Evolutionary conservation across 2,329 filamentous ascomycete species (phyloP), one percentile per base, ranked within the genome.

Genomic region (Scleromitrula shiraiana): DNA sequence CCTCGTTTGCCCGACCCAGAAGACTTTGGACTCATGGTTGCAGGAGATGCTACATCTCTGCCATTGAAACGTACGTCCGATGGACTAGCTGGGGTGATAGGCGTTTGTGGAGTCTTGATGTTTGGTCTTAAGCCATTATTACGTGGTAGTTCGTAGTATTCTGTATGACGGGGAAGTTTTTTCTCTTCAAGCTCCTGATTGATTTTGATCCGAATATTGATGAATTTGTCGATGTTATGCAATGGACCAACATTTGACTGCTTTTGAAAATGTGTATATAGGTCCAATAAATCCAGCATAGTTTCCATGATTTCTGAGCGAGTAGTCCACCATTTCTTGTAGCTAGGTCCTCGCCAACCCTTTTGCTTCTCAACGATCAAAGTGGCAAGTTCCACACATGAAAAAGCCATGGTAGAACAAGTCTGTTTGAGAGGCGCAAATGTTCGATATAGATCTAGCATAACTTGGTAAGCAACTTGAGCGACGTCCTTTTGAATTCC

Each of bases 371-470:
- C 75, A 27, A 78, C 72, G 48, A 96, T 67, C 22, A 86, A 76
- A 0, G 83, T 79, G 1, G 90, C 83, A 29, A 97, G 77, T 67
- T 95, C 89, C 9, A 95, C 70, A 55, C 88, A 80, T 8, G 85
- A 84, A 59, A 95, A 77, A 1, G 86, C 88, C 75, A 96, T 83
- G 12, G 88, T 85, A n/a, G 85, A 80, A 0, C 86, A 86, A 0
- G 83, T 86, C 60, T 95, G 88, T 70, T 97, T 97, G 50, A 97
- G 74, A 7, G 90, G 90, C 1, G 88, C 83, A 65, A 93, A 94
- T 0, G 93, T 98, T 62, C 90, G 88, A 69, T 96, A 95, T 39
- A 95, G 72, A 67, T 98, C 93, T 44, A 91, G 78, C 39, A 83
- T 85, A 64, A 97, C 85, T 53, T 83, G 80, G 68, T 89, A 95